Conservation (phyloP, 495 filamentous ascomycete genomes). For the Neurospora africana region DNA sequence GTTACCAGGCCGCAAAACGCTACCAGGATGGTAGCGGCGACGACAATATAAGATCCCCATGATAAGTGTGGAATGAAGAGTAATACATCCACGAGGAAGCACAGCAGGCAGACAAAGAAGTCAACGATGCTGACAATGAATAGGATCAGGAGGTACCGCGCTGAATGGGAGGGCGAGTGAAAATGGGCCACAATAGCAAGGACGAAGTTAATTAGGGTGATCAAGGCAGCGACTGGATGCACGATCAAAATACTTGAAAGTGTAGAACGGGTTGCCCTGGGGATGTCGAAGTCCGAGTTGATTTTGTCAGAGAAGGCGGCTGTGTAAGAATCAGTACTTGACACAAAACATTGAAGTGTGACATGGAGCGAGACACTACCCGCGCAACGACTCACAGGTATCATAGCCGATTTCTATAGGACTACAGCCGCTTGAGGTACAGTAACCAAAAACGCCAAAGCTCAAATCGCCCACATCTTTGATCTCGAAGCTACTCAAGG, state of each 20-base stretch:
- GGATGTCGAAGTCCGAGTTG: conserved; percentile 57
- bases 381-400: conserved; percentile 51
- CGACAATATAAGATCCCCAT: conserved; percentile 92
- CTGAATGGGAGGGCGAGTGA: conserved; percentile 84
- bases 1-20: conserved; percentile 75
- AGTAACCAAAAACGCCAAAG: conserved; percentile 93
- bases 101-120: conserved; percentile 71
- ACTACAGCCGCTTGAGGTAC: conserved; percentile 52
- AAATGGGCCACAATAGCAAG: conserved; percentile 77
- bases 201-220: conserved; percentile 75
- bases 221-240: conserved; percentile 78
- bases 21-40: conserved; percentile 82
- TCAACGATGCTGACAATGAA: conserved; percentile 80
- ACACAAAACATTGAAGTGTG: background rate
- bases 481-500: conserved; percentile 58
- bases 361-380: background rate
- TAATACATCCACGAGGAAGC: conserved; percentile 91
- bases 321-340: background rate
- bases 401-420: conserved; percentile 77
- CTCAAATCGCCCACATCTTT: conserved; percentile 40
- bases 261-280: conserved; percentile 60
- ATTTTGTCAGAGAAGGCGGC: background rate
- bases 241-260: conserved; percentile 88
- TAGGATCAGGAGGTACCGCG: conserved; percentile 71
- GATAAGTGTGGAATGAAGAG: conserved; percentile 88